Percentiles rank a stretch among this genome's conserved stretches.
phyloP scores from a whole-genome alignment of 2,329 filamentous ascomycete genomes.

The Biscogniauxia sp. region DNA sequence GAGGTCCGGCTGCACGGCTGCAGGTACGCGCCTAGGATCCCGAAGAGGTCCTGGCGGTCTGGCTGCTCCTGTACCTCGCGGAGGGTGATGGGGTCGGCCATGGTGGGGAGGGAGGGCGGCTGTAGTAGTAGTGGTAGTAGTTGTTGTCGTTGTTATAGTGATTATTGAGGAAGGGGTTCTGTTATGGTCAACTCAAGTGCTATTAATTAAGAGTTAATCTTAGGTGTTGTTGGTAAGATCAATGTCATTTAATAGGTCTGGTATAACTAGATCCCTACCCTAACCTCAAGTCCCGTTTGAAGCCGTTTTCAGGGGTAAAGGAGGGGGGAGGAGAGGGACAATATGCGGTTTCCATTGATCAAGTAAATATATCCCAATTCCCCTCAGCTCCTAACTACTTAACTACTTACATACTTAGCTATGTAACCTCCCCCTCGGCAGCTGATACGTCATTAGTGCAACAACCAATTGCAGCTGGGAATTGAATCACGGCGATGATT shows the following conservation, averaged over 20 bases:
- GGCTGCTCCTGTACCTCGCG: constrained; percentile 7
- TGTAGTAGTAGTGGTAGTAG: not conserved
- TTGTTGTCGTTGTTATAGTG: not conserved
- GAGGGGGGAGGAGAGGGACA: not conserved
- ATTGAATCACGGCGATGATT: not conserved
- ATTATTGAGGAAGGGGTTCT: too few species aligned
- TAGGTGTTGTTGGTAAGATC: not conserved
- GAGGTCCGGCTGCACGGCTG: constrained; percentile 8
- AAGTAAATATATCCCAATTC: not conserved
- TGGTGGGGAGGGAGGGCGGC: not conserved
- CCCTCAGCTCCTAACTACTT: too few species aligned
- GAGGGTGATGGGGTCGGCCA: constrained; percentile 1
- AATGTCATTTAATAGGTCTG: too few species aligned
- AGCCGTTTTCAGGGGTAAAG: not conserved
- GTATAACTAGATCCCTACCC: too few species aligned
- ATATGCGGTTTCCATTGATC: not conserved
- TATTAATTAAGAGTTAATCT: not conserved
- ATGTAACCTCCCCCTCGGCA: not conserved
- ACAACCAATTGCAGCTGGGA: not conserved
- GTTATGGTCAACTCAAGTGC: too few species aligned
- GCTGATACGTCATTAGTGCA: not conserved
- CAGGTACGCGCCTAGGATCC: constrained; percentile 23
- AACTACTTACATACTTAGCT: too few species aligned
- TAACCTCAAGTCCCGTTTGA: too few species aligned
- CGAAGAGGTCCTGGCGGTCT: constrained; percentile 15